Evolutionary conservation across 805 yeast genomes (phyloP), one percentile per base, ranked within the genome.

Genomic region (Lipomyces spencermartinsiae): DNA sequence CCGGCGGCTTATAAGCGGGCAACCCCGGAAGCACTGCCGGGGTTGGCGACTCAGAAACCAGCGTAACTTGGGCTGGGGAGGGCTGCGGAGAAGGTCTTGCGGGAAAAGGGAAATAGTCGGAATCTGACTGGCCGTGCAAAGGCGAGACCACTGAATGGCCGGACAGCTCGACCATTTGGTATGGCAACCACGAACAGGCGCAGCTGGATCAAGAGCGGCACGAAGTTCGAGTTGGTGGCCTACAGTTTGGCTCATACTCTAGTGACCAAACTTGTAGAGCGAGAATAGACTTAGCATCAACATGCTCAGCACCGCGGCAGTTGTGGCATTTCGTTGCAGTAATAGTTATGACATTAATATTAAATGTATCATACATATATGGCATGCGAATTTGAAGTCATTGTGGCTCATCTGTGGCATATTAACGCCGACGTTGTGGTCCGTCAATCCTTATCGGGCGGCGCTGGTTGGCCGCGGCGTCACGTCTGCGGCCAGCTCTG

Each of bases 21-120:
- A 53, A 31, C 7, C 16, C 34, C n/a, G 56, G 56, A 25, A 22
- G 56, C 9, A 31, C 8, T 29, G 10, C 33, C 22, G 49, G 22
- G 22, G 49, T n/a, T 22, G 49, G n/a, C 49, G 49, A n/a, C 22
- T 16, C 22, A 0, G 49, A 19, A 43, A 16, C 49, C 16, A 9
- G 49, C 22, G 49, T 19, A n/a, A n/a, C 12, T 25, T 53, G 56
- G 22, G 56, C 56, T 7, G 10, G 34, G 25, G 39, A 22, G 22
- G 25, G 19, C 34, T 6, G 58, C 22, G 39, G 33, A 14, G 46
- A 49, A 35, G 71, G 71, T 25, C 71, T 58, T 2, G 65, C n/a
- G 54, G 71, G 71, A 46, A 68, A 68, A 33, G 71, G 71, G 55
- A 64, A 68, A 58, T 64, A 68, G 51, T 65, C 69, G 7, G 63